Evolutionary conservation across 2,329 filamentous ascomycete species (phyloP).

Genomic region (Chaetomiaceae sp.): DNA sequence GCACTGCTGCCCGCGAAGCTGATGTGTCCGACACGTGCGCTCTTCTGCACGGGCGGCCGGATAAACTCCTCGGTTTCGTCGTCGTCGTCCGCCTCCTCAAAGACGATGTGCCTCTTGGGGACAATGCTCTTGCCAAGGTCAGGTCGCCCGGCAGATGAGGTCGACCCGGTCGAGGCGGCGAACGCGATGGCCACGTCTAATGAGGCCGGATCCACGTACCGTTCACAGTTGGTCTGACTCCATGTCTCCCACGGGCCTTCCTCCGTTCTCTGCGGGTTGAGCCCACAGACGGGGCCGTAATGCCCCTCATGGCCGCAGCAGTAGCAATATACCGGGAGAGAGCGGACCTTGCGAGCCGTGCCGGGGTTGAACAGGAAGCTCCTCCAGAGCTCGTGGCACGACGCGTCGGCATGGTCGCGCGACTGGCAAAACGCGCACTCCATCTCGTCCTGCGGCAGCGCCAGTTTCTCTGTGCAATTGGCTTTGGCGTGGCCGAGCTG

Average conservation of each 20-base stretch:
- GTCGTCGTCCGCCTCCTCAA: slow-evolving; percentile 46
- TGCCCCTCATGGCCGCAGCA: slow-evolving; percentile 51
- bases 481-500: slow-evolving; percentile 54
- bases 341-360: slow-evolving; percentile 44
- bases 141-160: slow-evolving; percentile 13
- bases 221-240: slow-evolving; percentile 45
- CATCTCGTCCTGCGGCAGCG: slow-evolving; percentile 43
- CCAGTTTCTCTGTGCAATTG: slow-evolving; percentile 54
- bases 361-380: slow-evolving; percentile 44
- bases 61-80: slow-evolving; percentile 37
- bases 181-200: slow-evolving; percentile 36
- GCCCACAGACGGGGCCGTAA: slow-evolving; percentile 53
- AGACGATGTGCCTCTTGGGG: slow-evolving; percentile 37
- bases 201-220: slow-evolving; percentile 47
- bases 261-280: slow-evolving; percentile 25
- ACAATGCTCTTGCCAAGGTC: slow-evolving; percentile 31
- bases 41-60: slow-evolving; percentile 34
- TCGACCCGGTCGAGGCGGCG: slow-evolving; percentile 12
- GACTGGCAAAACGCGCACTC: slow-evolving; percentile 59
- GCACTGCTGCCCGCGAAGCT: slow-evolving; percentile 11
- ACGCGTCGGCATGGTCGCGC: slow-evolving; percentile 52
- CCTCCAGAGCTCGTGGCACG: slow-evolving; percentile 59
- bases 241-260: slow-evolving; percentile 43
- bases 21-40: slow-evolving; percentile 30
- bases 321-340: slow-evolving; percentile 52